Evolutionary conservation across 345 rosid genomes (phyloP).

Genomic region (Anacardium occidentale): DNA sequence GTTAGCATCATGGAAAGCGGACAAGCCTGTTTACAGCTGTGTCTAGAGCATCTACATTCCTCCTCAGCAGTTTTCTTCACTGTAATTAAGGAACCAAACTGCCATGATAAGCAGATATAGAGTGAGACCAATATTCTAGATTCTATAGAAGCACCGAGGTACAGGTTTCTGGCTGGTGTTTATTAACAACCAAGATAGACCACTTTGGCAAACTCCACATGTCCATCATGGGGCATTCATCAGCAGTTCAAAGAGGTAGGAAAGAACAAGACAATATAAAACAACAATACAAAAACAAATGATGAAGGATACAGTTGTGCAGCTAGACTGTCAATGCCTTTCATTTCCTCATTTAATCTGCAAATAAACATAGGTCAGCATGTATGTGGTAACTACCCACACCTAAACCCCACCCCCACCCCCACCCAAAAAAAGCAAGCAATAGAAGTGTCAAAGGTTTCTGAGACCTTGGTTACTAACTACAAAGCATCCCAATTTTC

Average conservation of each 20-base stretch:
- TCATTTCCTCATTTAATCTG: constrained; percentile 95
- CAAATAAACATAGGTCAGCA: constrained; percentile 9
- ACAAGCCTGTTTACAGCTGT: constrained; percentile 71
- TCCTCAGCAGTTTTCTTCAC: constrained; percentile 68
- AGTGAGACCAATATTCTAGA: not conserved
- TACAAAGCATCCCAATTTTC: not conserved
- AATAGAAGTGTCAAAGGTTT: not conserved
- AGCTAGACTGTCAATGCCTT: constrained; percentile 65
- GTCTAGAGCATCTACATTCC: constrained; percentile 81
- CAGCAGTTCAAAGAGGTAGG: not conserved
- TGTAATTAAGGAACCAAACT: constrained; percentile 40
- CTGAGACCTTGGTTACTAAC: not conserved
- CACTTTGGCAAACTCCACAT: not conserved
- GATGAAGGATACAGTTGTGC: constrained; percentile 78
- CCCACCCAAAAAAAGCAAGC: not conserved
- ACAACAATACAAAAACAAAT: not conserved
- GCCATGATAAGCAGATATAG: not conserved
- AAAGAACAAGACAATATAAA: not conserved
- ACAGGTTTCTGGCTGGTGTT: not conserved
- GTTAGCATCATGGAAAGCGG: constrained; percentile 44
- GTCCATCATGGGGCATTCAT: not conserved
- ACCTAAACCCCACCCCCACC: too few species aligned
- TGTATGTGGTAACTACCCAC: not conserved
- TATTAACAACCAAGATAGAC: not conserved
- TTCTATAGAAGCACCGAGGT: too few species aligned